A percentile compares a stretch with the other conserved stretches of the same genome.
Evolutionary conservation across 1,139 yeast genomes (phyloP).

Genomic region (Yamadazyma epiphylla): DNA sequence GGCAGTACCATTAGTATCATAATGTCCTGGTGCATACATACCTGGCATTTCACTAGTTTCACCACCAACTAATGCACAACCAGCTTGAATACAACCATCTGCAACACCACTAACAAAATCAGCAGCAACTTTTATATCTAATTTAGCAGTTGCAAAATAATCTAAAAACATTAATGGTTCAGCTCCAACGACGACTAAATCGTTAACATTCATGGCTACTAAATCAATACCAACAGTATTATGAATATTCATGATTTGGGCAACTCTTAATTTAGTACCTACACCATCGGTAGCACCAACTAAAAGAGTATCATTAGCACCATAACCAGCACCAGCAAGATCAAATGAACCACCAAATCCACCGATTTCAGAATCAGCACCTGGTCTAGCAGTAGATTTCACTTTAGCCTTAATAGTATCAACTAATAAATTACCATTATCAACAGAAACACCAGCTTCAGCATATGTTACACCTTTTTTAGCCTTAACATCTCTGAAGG

Average conservation of each 20-base stretch:
- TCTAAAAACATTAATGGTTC: conserved; percentile 95
- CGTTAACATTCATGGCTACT: conserved; percentile 98
- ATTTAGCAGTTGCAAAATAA: conserved; percentile 92
- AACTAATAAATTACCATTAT: conserved; percentile 86
- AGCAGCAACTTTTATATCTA: conserved; percentile 80
- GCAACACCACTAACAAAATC: conserved; percentile 94
- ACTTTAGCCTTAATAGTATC: conserved; percentile 88
- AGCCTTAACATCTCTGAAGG: conserved; percentile 57
- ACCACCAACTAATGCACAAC: conserved; percentile 98
- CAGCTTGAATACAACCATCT: conserved; percentile 90
- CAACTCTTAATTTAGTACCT: conserved; percentile 94
- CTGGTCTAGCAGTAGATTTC: conserved; percentile 91
- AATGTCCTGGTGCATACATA: conserved; percentile 91
- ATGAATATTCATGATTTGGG: conserved; percentile 84
- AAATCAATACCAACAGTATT: conserved; percentile 97
- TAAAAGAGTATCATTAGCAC: conserved; percentile 67
- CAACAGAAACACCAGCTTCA: conserved; percentile 96
- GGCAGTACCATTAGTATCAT: conserved; percentile 97
- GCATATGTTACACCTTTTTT: conserved; percentile 69
- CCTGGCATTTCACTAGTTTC: conserved; percentile 99
- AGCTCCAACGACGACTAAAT: conserved; percentile 97
- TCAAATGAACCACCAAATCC: conserved; percentile 98
- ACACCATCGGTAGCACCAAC: conserved; percentile 99
- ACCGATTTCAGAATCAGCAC: conserved; percentile 97
- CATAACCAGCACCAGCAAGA: conserved; percentile 82